phyloP scores from a whole-genome alignment of 2,329 filamentous ascomycete genomes.

The Trichoderma koningiopsis region DNA sequence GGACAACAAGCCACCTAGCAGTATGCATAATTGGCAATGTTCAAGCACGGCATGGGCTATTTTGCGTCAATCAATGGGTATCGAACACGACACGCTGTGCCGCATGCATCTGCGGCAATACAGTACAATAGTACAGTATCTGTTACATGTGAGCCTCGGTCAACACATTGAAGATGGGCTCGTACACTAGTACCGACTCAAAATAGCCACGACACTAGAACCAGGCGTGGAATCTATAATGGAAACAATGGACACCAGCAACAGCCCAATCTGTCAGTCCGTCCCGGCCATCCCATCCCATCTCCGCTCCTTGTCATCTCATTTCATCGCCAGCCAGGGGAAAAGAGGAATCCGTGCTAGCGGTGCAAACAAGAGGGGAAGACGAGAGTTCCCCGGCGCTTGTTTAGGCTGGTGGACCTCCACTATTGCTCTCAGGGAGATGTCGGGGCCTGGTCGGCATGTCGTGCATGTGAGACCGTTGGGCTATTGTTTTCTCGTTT shows the following conservation, averaged over 20 bases:
- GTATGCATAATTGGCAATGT: background rate
- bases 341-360: background rate
- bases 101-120: too few species aligned
- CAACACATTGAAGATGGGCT: too few species aligned
- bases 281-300: background rate
- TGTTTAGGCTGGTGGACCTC: slow-evolving; percentile 8
- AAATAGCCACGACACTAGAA: too few species aligned
- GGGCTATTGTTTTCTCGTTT: background rate
- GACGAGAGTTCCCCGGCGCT: background rate
- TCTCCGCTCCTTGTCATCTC: background rate
- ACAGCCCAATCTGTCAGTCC: background rate
- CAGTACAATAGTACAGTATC: too few species aligned
- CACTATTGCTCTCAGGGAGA: background rate
- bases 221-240: too few species aligned
- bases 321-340: background rate
- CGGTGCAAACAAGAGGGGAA: background rate
- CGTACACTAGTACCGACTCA: too few species aligned
- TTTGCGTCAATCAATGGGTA: too few species aligned
- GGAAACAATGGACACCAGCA: background rate
- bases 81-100: too few species aligned
- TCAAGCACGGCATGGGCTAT: background rate
- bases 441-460: background rate
- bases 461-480: background rate
- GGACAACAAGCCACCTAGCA: background rate
- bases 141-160: background rate